Conservation (phyloP, 495 filamentous ascomycete species). For the Daldinia decipiens region DNA sequence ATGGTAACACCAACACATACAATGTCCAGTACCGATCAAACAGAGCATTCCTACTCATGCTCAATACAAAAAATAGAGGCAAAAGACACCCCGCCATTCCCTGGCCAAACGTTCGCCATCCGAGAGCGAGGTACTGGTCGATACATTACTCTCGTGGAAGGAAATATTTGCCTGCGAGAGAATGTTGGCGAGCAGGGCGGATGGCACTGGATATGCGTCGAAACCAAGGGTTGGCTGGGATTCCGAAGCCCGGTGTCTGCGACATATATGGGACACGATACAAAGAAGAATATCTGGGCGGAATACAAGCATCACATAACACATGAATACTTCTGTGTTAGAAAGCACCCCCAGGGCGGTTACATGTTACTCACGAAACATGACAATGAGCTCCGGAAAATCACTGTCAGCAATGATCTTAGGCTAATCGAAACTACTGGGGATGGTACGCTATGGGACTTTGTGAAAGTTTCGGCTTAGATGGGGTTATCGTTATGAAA, state of each 20-base stretch:
- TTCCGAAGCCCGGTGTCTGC: conserved; percentile 7
- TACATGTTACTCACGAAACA: conserved; percentile 4
- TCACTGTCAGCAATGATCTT: not conserved
- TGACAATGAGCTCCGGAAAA: not conserved
- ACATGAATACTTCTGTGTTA: conserved; percentile 5
- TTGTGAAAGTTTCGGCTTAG: not conserved
- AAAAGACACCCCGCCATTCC: not conserved
- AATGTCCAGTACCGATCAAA: not conserved
- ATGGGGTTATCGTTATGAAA: not conserved
- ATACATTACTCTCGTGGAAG: conserved; percentile 8
- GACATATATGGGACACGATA: conserved; percentile 12
- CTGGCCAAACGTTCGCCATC: not conserved
- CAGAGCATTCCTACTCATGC: not conserved
- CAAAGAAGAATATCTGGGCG: not conserved
- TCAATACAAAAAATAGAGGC: not conserved
- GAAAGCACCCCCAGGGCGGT: conserved; percentile 3
- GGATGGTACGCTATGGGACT: not conserved
- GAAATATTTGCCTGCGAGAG: not conserved
- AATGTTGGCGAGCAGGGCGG: conserved; percentile 13
- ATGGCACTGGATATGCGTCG: conserved; percentile 13
- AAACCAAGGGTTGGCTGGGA: not conserved
- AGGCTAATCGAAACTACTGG: not conserved
- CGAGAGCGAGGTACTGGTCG: conserved; percentile 2
- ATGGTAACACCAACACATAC: not conserved
- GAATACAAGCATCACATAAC: not conserved